Percentiles rank a stretch among this genome's conserved stretches.
Conservation (phyloP, 2,329 filamentous ascomycete species). For the Pseudogymnoascus verrucosus region DNA sequence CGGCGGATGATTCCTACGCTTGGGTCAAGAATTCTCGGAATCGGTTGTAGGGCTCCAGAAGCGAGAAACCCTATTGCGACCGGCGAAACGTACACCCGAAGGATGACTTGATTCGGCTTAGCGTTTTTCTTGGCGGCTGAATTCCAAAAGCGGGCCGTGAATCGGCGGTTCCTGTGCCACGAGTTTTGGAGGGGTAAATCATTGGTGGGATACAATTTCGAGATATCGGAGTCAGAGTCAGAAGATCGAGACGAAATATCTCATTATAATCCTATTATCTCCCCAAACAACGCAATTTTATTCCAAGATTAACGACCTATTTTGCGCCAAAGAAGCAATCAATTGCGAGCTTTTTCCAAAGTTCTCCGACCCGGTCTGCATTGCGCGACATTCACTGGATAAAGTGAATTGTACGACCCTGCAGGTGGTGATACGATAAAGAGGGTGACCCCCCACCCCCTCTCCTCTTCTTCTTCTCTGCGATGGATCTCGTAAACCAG, state of each 20-base stretch:
- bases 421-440: slow-evolving; percentile 5
- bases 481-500: slow-evolving; percentile 57
- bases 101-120: not conserved
- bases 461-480: not conserved
- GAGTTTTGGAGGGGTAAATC: slow-evolving; percentile 7
- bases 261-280: not conserved
- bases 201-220: slow-evolving; percentile 5
- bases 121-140: not conserved
- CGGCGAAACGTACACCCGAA: slow-evolving; percentile 5
- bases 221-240: slow-evolving; percentile 2
- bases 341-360: not conserved
- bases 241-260: not conserved
- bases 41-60: slow-evolving; percentile 8
- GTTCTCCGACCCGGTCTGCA: not conserved
- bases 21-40: slow-evolving; percentile 6
- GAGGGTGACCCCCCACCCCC: slow-evolving; percentile 6
- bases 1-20: slow-evolving; percentile 9
- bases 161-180: slow-evolving; percentile 6
- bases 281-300: not conserved
- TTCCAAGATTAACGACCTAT: not conserved
- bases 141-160: slow-evolving; percentile 4
- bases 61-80: slow-evolving; percentile 10
- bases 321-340: not conserved
- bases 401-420: slow-evolving; percentile 7
- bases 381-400: not conserved